Evolutionary conservation across 2,329 filamentous ascomycete species (phyloP), one percentile per base, ranked within the genome.

Genomic region (Diatrype stigma): DNA sequence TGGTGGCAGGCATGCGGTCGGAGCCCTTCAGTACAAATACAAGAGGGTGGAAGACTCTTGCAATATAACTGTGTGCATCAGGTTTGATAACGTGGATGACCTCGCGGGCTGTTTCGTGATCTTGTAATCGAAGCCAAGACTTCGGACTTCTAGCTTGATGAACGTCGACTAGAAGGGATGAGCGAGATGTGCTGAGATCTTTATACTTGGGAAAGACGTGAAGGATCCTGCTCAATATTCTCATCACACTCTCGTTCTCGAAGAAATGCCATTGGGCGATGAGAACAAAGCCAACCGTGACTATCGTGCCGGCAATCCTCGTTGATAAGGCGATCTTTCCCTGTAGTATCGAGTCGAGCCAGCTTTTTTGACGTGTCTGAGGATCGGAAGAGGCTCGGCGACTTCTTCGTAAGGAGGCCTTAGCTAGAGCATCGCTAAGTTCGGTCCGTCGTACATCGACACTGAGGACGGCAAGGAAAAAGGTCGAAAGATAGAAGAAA

Each of bases 261-360:
- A 88, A 87, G 57, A 91, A 91, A 61, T 92, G 89, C 77, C 85
- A 89, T 58, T 92, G 89, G 1, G 89, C 81, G 42, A 86, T 82
- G 16, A 90, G 63, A 6, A 92, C 80, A 56, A 90, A 89, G 2
- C 82, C 84, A 21, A 90, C 71, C 66, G 90, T 85, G 28, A 90
- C 84, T 12, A 86, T 77, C 0, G 87, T 88, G 1, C 89, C 88
- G 2, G 87, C 87, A 57, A 91, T 83, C 28, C 89, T 79, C 2
- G 88, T 91, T 37, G 85, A 89, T 54, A 88, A 72, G 7, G 86
- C 81, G 5, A 84, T 71, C 28, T 80, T 82, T n/a, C 86, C 84
- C 47, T 81, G 78, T 3, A 84, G 66, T n/a, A 89, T 60, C 6
- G 79, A 78, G 53, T 82, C 79, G 12, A 80, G 63, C 84, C 86